A percentile compares a stretch with the other conserved stretches of the same genome.
Evolutionary conservation across 345 rosid species (phyloP).

Genomic region (Alliaria petiolata): DNA sequence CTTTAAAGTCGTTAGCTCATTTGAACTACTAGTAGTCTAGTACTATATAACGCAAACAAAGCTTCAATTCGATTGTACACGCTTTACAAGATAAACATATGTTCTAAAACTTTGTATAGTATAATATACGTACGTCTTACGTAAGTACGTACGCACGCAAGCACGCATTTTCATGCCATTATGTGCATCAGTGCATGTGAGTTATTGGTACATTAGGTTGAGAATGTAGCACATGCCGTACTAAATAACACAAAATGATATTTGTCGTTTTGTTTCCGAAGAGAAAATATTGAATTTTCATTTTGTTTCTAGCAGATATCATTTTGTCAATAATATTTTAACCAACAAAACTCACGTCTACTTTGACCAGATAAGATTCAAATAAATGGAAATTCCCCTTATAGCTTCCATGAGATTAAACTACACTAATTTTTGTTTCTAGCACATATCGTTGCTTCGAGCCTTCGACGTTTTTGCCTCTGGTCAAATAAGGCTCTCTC

Average conservation of each 20-base stretch:
- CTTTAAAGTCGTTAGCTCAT: no score
- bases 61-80: no score
- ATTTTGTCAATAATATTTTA: not conserved
- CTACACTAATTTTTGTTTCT: no score
- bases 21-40: no score
- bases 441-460: no score
- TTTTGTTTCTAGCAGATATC: not conserved
- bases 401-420: not conserved
- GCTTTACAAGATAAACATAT: no score
- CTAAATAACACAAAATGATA: not conserved
- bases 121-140: not conserved
- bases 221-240: slow-evolving; percentile 3
- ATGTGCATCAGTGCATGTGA: not conserved
- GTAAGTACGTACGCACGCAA: slow-evolving; percentile 7
- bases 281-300: not conserved
- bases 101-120: no score
- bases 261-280: slow-evolving; percentile 13
- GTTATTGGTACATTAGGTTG: not conserved
- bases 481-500: slow-evolving; percentile 27
- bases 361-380: slow-evolving; percentile 22
- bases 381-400: not conserved
- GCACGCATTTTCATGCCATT: not conserved
- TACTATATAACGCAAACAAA: no score
- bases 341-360: not conserved
- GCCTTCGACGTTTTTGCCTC: slow-evolving; percentile 4